phyloP scores from a whole-genome alignment of 768 basidiomycete species.

The Cubamyces sp. region DNA sequence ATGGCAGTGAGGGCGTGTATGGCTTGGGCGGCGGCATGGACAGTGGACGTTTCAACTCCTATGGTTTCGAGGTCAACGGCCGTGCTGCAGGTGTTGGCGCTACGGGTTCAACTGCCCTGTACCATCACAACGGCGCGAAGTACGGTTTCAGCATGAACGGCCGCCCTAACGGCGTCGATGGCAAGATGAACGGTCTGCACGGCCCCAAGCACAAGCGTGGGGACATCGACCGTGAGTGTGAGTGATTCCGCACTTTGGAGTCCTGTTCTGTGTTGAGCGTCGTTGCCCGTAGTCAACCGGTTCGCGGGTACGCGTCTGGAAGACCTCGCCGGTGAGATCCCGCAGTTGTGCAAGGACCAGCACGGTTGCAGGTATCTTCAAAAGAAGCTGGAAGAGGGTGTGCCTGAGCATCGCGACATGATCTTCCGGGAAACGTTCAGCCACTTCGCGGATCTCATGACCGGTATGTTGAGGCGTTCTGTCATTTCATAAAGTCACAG shows the following conservation, averaged over 20 bases:
- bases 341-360: constrained; percentile 95
- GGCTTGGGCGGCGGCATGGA: constrained; percentile 53
- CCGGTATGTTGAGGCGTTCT: constrained; percentile 53
- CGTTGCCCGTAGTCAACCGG: constrained; percentile 72
- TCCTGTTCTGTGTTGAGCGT: neutral
- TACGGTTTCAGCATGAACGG: constrained; percentile 70
- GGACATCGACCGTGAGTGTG: constrained; percentile 88
- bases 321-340: constrained; percentile 94
- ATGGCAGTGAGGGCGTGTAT: constrained; percentile 59
- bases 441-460: constrained; percentile 98
- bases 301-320: constrained; percentile 96
- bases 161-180: constrained; percentile 56
- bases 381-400: constrained; percentile 97
- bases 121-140: constrained; percentile 77
- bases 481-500: neutral
- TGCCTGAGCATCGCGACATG: constrained; percentile 96
- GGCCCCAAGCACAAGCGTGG: constrained; percentile 95
- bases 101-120: constrained; percentile 74
- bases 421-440: constrained; percentile 98
- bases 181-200: constrained; percentile 88
- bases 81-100: constrained; percentile 42
- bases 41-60: constrained; percentile 56
- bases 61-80: constrained; percentile 55
- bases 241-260: constrained; percentile 28
- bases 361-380: constrained; percentile 98